Evolutionary conservation across 208 protist species (phyloP).

Genomic region (Leishmania lainsoni): DNA sequence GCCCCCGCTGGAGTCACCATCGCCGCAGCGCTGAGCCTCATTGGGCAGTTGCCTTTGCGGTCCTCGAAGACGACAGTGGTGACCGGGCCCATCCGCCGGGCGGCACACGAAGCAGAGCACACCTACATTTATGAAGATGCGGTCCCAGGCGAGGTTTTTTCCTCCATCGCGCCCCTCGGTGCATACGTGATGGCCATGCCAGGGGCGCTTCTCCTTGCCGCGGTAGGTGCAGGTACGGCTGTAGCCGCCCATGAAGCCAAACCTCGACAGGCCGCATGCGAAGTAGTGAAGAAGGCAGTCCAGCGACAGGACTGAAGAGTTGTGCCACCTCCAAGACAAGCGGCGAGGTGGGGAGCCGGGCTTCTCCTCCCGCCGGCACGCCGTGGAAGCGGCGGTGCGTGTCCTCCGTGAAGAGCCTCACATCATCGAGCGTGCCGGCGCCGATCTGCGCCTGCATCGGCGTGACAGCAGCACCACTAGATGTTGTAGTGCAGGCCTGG

Average conservation of each 20-base stretch:
- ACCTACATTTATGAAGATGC: conserved; percentile 52
- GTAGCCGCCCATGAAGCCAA: conserved; percentile 88
- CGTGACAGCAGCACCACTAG: conserved; percentile 91
- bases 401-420: conserved; percentile 56
- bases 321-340: conserved; percentile 12
- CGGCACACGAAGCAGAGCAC: conserved; percentile 61
- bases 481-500: conserved; percentile 86
- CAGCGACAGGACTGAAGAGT: conserved; percentile 55
- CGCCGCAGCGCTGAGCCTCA: conserved; percentile 71
- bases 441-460: conserved; percentile 77
- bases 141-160: conserved; percentile 23
- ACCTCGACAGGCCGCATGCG: conserved; percentile 67
- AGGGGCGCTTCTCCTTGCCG: conserved; percentile 55
- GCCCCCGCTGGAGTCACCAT: conserved; percentile 76
- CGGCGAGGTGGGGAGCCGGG: too few relatives aligned
- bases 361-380: conserved; percentile 3
- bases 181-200: conserved; percentile 90
- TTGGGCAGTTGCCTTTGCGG: conserved; percentile 36
- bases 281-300: conserved; percentile 78
- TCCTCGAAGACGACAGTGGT: conserved; percentile 52
- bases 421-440: conserved; percentile 60
- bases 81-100: conserved; percentile 39
- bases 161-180: conserved; percentile 68
- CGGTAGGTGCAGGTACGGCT: conserved; percentile 80
- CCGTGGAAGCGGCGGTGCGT: conserved; percentile 59